These are phyloP conservation scores for Geranomyces michiganensis DNA, from an alignment of 192 early-diverging fungal genomes.

Conservation along the genomic window DNA sequence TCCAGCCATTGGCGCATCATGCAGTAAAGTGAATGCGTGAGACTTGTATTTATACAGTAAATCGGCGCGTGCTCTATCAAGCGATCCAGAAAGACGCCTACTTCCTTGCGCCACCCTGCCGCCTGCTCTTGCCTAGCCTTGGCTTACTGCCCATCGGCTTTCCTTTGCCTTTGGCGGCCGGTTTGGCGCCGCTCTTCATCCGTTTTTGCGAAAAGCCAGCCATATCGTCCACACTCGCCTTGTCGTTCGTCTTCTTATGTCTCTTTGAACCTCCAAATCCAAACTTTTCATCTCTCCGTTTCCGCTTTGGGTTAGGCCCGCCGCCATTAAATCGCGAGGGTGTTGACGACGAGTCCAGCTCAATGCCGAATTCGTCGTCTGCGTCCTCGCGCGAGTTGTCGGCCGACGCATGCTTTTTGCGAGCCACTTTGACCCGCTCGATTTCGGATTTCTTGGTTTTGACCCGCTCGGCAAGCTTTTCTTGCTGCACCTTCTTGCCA, in stretches of 20 bases:
- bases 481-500: conserved; percentile 94
- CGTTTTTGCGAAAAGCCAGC: conserved; percentile 58
- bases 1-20: too few species aligned
- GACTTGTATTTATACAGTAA: too few species aligned
- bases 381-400: conserved; percentile 29
- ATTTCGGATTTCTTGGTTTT: conserved; percentile 83
- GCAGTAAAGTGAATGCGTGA: too few species aligned
- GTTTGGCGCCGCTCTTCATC: conserved; percentile 39
- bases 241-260: conserved; percentile 75
- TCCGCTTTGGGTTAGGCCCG: conserved; percentile 55
- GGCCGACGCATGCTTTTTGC: conserved; percentile 75
- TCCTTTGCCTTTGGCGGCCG: neutral
- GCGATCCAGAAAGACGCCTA: too few species aligned
- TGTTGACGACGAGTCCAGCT: conserved; percentile 52
- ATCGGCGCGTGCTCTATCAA: too few species aligned
- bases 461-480: conserved; percentile 87
- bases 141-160: neutral
- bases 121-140: neutral
- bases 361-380: conserved; percentile 75
- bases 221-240: conserved; percentile 75
- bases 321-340: conserved; percentile 14
- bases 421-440: conserved; percentile 88
- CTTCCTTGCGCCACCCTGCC: conserved; percentile 7
- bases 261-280: conserved; percentile 92
- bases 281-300: conserved; percentile 81